Evolutionary conservation across 257 asterid genomes (phyloP), one percentile per base, ranked within the genome.

Genomic region (Plantago major): DNA sequence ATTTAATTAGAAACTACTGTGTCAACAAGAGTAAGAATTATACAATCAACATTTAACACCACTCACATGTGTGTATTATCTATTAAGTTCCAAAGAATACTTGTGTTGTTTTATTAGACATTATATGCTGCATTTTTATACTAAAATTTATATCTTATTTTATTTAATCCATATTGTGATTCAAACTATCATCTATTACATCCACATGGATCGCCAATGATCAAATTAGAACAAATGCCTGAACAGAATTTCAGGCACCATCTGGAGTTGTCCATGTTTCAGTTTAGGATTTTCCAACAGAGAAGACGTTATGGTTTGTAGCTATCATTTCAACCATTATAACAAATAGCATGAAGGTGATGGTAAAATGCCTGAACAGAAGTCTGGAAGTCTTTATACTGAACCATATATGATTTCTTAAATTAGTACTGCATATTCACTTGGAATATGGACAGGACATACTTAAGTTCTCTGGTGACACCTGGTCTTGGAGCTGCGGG

Each of bases 401-500:
- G 19, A 30, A 44, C 1, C 45, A 54, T 45, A 17, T 58, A 10
- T 47, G 6, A n/a, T 51, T 16, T 68, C 40, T 53, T 62, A 15
- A n/a, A 19, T 1, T 9, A 45, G 7, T 12, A 22, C 26, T 22
- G 61, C 60, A 63, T 17, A 47, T 6, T 62, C 42, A 16, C 62
- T 42, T 49, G 43, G 65, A 38, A 40, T 15, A 67, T 62, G 45
- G 49, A 55, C 15, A 40, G 43, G 46, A 65, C 95, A 63, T 87
- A 92, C 99, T 87, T 87, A 49, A 92, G 76, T 75, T 68, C 91
- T 79, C 99, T 77, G 1, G 99, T 92, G 72, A 92, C 96, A 74
- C 99, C 99, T 47, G 97, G 99, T 68, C 99, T 87, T 74, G 96
- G 95, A 77, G 99, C 97, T 50, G 99, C 97, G 56, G 94, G 79